Evolutionary conservation across 345 rosid species (phyloP).

Genomic region (Salix dunnii): DNA sequence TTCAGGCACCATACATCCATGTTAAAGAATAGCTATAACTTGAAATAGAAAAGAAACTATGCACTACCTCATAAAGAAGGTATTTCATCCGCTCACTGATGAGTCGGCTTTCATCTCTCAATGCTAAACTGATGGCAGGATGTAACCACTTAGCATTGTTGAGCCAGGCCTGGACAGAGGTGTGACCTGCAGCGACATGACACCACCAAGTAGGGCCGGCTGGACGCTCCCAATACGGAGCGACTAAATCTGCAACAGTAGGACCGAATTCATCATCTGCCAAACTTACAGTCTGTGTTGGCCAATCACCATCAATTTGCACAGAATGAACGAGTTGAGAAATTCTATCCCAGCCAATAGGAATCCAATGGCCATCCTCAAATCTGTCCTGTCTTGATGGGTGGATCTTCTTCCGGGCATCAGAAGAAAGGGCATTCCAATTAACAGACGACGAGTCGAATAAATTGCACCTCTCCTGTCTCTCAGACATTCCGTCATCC

Average conservation of each 20-base stretch:
- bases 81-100: slow-evolving; percentile 94
- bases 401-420: slow-evolving; percentile 28
- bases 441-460: slow-evolving; percentile 21
- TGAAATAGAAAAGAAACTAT: neutral
- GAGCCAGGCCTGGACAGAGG: slow-evolving; percentile 63
- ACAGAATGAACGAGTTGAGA: slow-evolving; percentile 60
- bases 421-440: slow-evolving; percentile 36
- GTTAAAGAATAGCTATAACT: neutral
- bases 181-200: slow-evolving; percentile 63
- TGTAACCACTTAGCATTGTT: slow-evolving; percentile 84
- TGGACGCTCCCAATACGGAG: slow-evolving; percentile 91
- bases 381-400: slow-evolving; percentile 45
- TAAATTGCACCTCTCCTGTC: slow-evolving; percentile 21
- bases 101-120: slow-evolving; percentile 80
- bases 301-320: slow-evolving; percentile 69
- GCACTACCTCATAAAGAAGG: slow-evolving; percentile 75
- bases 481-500: slow-evolving; percentile 19
- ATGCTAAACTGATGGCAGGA: slow-evolving; percentile 86
- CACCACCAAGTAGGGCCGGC: slow-evolving; percentile 98
- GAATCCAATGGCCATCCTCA: slow-evolving; percentile 72
- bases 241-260: slow-evolving; percentile 88
- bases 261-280: slow-evolving; percentile 54
- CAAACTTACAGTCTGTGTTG: slow-evolving; percentile 41
- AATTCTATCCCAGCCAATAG: slow-evolving; percentile 92
- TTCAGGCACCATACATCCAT: neutral